Conservation (phyloP, 805 yeast species). For the Spathaspora hagerdaliae region DNA sequence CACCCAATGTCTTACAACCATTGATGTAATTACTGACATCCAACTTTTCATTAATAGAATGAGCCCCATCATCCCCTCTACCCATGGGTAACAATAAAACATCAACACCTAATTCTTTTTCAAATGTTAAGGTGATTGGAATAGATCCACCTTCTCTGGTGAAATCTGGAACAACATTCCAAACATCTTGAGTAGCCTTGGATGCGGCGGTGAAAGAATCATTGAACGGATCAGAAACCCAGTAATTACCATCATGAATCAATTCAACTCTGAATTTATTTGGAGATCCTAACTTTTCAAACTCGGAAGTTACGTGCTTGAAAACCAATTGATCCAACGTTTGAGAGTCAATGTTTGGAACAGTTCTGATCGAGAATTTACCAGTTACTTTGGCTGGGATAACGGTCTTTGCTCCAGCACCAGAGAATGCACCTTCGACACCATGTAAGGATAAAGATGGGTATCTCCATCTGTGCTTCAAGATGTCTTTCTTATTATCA, state of each 20-base stretch:
- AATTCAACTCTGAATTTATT: conserved; percentile 70
- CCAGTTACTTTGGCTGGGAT: conserved; percentile 94
- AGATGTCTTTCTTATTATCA: conserved; percentile 73
- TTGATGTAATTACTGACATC: conserved; percentile 84
- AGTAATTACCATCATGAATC: conserved; percentile 92
- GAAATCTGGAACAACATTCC: conserved; percentile 93
- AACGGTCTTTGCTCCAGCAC: conserved; percentile 96
- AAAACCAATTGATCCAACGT: conserved; percentile 76
- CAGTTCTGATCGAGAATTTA: conserved; percentile 95
- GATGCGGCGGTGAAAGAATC: conserved; percentile 91
- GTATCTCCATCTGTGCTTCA: conserved; percentile 98
- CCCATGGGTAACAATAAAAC: conserved; percentile 96
- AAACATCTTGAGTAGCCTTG: conserved; percentile 89
- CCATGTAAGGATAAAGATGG: conserved; percentile 97
- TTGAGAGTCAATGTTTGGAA: conserved; percentile 82
- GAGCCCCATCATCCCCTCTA: conserved; percentile 99
- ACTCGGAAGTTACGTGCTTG: conserved; percentile 63
- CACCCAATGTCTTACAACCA: conserved; percentile 90
- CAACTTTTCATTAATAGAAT: conserved; percentile 93
- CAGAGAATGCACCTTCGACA: conserved; percentile 94
- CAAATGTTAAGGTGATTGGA: conserved; percentile 94
- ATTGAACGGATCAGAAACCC: conserved; percentile 94
- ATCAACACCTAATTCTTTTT: conserved; percentile 76
- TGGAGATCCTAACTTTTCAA: conserved; percentile 68
- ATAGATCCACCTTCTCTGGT: conserved; percentile 99